A percentile compares a stretch with the other conserved stretches of the same genome.
These are phyloP conservation scores for Lanmaoa pseudosensibilis DNA, from an alignment of 768 basidiomycete genomes.

Conservation along the genomic window DNA sequence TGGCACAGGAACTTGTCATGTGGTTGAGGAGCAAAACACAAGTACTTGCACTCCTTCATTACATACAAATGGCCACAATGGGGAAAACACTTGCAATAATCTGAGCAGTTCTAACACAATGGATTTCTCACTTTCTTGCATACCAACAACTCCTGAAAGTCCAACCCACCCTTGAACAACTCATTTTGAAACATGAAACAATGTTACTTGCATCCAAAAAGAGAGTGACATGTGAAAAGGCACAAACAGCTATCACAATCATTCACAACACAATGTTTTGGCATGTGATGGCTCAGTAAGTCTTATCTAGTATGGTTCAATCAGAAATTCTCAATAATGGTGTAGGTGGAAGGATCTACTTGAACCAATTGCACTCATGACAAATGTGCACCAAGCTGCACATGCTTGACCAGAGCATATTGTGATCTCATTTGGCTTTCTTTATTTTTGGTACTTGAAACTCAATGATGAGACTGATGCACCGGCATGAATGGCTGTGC, in stretches of 20 bases:
- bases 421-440: neutral
- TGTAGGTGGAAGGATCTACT: neutral
- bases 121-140: neutral
- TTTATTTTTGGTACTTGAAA: too few species aligned
- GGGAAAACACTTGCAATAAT: neutral
- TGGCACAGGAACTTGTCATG: slow-evolving; percentile 36
- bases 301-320: too few species aligned
- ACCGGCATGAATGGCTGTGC: too few species aligned
- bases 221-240: neutral
- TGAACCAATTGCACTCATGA: neutral
- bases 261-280: neutral
- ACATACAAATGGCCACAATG: slow-evolving; percentile 17
- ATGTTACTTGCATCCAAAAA: neutral
- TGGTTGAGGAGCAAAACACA: slow-evolving; percentile 39
- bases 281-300: neutral
- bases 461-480: too few species aligned
- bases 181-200: too few species aligned
- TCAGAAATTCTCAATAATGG: too few species aligned
- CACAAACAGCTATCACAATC: neutral
- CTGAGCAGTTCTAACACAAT: neutral
- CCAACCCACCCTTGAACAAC: neutral
- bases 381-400: neutral
- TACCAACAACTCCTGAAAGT: neutral
- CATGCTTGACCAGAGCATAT: neutral
- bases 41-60: slow-evolving; percentile 30